Percentiles rank a stretch among this genome's conserved stretches.
phyloP scores from a whole-genome alignment of 257 asterid genomes.

The Nicotiana knightiana region DNA sequence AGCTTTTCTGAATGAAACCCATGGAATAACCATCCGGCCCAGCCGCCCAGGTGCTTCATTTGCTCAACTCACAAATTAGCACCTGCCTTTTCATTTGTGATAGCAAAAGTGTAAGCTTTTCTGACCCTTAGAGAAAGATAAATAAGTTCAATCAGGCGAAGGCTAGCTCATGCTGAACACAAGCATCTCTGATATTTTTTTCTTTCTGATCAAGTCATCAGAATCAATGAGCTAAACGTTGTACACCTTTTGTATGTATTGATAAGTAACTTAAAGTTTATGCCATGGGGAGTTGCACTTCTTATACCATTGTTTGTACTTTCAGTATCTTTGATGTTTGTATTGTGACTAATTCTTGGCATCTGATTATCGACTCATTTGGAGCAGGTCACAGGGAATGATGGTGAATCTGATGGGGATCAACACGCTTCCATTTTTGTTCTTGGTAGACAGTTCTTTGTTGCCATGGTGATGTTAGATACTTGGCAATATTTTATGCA shows the following conservation, averaged over 20 bases:
- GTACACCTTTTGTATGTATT: background rate
- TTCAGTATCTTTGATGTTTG: background rate
- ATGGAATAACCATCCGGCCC: no score
- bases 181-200: background rate
- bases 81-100: background rate
- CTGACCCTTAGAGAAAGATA: background rate
- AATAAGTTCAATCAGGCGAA: background rate
- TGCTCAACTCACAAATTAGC: background rate
- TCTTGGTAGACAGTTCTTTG: slow-evolving; percentile 51
- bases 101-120: background rate
- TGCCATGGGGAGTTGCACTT: background rate
- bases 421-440: slow-evolving; percentile 40
- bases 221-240: background rate
- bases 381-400: slow-evolving; percentile 65
- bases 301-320: background rate
- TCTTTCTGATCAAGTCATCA: no score
- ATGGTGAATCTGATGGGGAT: slow-evolving; percentile 31
- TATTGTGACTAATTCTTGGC: background rate
- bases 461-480: slow-evolving; percentile 71
- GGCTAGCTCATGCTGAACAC: background rate
- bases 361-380: slow-evolving; percentile 6
- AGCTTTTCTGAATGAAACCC: no score
- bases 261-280: background rate
- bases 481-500: slow-evolving; percentile 96
- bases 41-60: no score